These are phyloP conservation scores for Dictyostelium citrinum DNA, from an alignment of 78 protist genomes.

Conservation along the genomic window DNA sequence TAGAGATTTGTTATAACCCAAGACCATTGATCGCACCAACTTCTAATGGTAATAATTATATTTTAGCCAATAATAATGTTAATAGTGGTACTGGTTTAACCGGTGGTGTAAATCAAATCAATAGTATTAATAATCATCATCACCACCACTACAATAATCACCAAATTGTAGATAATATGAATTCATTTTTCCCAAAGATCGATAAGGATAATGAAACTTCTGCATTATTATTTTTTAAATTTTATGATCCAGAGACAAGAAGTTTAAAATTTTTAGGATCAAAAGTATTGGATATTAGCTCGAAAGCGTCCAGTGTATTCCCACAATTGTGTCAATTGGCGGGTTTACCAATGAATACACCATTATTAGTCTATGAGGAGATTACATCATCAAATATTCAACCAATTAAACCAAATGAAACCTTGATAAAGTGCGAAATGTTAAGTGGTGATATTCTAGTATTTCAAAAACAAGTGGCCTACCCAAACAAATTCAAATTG, in stretches of 20 bases:
- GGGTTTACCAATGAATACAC: slow-evolving; percentile 5
- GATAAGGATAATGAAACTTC: neutral
- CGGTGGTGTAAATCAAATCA: too few relatives aligned
- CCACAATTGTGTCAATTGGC: slow-evolving; percentile 31
- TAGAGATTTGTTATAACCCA: slow-evolving; percentile 47
- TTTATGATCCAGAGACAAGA: slow-evolving; percentile 16
- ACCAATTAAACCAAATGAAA: slow-evolving; percentile 13
- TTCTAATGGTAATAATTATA: neutral
- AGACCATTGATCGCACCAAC: neutral
- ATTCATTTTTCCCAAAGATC: slow-evolving; percentile 35
- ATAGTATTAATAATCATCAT: neutral
- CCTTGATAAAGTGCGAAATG: neutral
- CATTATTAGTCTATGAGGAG: slow-evolving; percentile 28
- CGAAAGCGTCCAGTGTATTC: neutral
- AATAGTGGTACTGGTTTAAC: too few relatives aligned
- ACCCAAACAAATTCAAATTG: neutral
- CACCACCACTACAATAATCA: neutral
- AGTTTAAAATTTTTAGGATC: slow-evolving; percentile 44
- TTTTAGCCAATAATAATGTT: neutral
- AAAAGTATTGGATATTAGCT: slow-evolving; percentile 14
- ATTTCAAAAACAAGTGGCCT: slow-evolving; percentile 33
- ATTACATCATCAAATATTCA: slow-evolving; percentile 11
- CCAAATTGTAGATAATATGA: neutral
- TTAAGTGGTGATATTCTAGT: slow-evolving; percentile 64
- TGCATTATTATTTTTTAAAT: slow-evolving; percentile 51